phyloP scores from a whole-genome alignment of 2,329 filamentous ascomycete genomes.

The Myriosclerotinia scirpicola region DNA sequence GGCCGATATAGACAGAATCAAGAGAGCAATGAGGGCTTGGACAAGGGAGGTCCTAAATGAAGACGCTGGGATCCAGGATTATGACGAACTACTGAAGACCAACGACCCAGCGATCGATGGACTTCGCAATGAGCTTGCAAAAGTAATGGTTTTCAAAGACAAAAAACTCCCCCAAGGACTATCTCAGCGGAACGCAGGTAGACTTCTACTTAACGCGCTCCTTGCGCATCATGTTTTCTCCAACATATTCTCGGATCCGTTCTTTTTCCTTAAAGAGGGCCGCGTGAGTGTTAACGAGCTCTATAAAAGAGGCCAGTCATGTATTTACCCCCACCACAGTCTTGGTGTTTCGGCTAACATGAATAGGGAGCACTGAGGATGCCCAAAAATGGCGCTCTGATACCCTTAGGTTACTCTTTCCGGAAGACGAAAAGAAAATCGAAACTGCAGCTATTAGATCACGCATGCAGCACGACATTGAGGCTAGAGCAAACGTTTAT shows the following conservation, averaged over 20 bases:
- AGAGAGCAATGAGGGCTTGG: background rate
- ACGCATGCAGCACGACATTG: background rate
- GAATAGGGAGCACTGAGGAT: slow-evolving; percentile 26
- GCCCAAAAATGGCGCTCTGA: slow-evolving; percentile 31
- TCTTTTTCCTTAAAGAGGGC: background rate
- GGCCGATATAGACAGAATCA: background rate
- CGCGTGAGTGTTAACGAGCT: background rate
- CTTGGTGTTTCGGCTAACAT: background rate
- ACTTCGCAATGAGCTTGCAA: background rate
- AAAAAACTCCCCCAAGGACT: background rate
- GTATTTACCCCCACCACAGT: background rate
- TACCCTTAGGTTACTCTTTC: slow-evolving; percentile 20
- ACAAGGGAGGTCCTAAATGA: too few relatives aligned
- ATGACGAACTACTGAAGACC: too few relatives aligned
- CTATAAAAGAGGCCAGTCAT: background rate
- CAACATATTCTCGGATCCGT: background rate
- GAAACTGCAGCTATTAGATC: slow-evolving; percentile 7
- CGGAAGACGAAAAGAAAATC: slow-evolving; percentile 8
- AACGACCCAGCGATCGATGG: too few relatives aligned
- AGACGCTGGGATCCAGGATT: too few relatives aligned
- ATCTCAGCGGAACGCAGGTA: background rate
- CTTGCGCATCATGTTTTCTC: background rate
- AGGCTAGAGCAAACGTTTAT: background rate
- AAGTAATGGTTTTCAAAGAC: slow-evolving; percentile 2
- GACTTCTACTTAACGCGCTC: background rate